A percentile compares a stretch with the other conserved stretches of the same genome.
phyloP scores from a whole-genome alignment of 2,329 filamentous ascomycete genomes.

The Trichothecium sympodiale region DNA sequence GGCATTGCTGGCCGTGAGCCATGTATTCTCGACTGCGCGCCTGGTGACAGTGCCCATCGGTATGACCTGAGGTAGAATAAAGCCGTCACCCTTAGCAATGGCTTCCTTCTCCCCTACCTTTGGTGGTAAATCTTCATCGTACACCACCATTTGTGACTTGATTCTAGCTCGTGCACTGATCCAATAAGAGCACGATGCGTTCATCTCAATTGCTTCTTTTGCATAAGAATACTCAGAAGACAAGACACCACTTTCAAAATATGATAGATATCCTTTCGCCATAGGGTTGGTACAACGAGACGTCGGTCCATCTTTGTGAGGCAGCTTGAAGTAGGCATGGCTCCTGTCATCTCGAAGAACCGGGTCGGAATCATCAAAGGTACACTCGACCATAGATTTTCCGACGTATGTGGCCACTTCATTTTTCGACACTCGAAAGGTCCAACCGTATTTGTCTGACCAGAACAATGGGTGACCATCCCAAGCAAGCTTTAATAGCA shows the following conservation, averaged over 20 bases:
- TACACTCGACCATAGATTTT: slow-evolving; percentile 63
- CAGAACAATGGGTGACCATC: slow-evolving; percentile 82
- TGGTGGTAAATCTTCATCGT: slow-evolving; percentile 48
- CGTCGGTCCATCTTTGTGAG: slow-evolving; percentile 86
- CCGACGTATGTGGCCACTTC: slow-evolving; percentile 55
- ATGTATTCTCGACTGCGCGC: slow-evolving; percentile 91
- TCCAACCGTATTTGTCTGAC: slow-evolving; percentile 92
- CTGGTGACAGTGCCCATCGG: slow-evolving; percentile 97
- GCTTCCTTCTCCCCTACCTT: slow-evolving; percentile 7
- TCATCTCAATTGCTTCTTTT: slow-evolving; percentile 95
- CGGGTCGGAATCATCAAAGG: slow-evolving; percentile 65
- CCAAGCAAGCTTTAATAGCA: slow-evolving; percentile 78
- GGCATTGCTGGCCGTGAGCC: slow-evolving; percentile 95
- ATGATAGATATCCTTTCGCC: slow-evolving; percentile 80
- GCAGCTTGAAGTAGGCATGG: slow-evolving; percentile 78
- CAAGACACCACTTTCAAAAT: slow-evolving; percentile 82
- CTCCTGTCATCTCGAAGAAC: slow-evolving; percentile 53
- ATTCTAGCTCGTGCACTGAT: slow-evolving; percentile 92
- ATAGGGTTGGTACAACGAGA: slow-evolving; percentile 79
- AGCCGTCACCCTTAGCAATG: slow-evolving; percentile 39
- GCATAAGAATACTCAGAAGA: slow-evolving; percentile 84
- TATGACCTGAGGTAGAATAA: slow-evolving; percentile 89
- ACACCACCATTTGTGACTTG: slow-evolving; percentile 90
- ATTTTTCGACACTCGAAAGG: slow-evolving; percentile 61
- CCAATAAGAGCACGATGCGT: slow-evolving; percentile 98